Evolutionary conservation across 2,329 filamentous ascomycete species (phyloP), one percentile per base, ranked within the genome.

Genomic region (Fusarium drepaniforme): DNA sequence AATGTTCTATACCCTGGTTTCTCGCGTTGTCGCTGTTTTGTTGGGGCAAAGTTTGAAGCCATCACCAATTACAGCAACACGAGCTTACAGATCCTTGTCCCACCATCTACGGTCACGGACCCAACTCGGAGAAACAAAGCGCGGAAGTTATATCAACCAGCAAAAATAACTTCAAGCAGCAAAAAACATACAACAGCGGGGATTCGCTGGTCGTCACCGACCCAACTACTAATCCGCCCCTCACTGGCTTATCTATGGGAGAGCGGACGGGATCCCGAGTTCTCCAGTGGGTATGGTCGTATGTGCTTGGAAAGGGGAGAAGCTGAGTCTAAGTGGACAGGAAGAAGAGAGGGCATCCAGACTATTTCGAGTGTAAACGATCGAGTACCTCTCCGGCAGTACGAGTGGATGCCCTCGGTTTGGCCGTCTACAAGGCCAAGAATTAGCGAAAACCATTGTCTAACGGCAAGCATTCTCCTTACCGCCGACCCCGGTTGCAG

Each of bases 1-100:
- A 53, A 42, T 49, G 46, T 64, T 57, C 40, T 15, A 65, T 64
- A 67, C 35, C 57, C 69, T 73, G 53, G 58, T 75, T 56, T 59
- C 42, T 75, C 49, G 44, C 44, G 71, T 61, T 74, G 70, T 71
- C 51, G 25, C 38, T 21, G 30, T 71, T 72, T 71, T 62, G 67
- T 71, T 74, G 56, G 40, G 71, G 33, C 35, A 21, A 64, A 25
- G 23, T 25, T 65, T 56, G 63, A 64, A 67, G 62, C 30, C 46
- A 35, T 62, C 28, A 16, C 58, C 25, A 25, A 58, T 64, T 61
- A 30, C 35, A 35, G 53, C 35, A 30, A 28, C 28, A 63, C 62
- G 35, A 33, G 44, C 58, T 58, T 60, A 51, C 15, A 18, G 33
- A 25, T 25, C 37, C 58, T 16, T 44, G 37, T 33, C 11, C 18